Evolutionary conservation across 768 basidiomycete species (phyloP).

Genomic region (Galerina marginata): DNA sequence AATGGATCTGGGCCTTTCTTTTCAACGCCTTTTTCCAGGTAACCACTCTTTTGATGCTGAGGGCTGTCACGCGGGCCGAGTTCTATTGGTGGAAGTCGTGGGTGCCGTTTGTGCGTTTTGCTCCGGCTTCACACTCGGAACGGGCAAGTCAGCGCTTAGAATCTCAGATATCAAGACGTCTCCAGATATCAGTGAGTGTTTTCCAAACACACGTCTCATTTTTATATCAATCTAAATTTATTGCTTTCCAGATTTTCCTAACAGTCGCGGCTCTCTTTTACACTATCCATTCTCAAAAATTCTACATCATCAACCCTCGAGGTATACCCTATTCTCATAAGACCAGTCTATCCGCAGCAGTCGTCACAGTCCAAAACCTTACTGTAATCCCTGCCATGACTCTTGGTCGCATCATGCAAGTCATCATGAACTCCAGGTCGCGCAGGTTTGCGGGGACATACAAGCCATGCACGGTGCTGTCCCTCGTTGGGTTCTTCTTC

Average conservation of each 20-base stretch:
- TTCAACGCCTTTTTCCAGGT: conserved; percentile 6
- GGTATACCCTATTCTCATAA: background rate
- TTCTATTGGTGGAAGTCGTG: conserved; percentile 18
- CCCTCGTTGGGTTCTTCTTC: background rate
- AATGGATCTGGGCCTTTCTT: background rate
- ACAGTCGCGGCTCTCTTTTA: background rate
- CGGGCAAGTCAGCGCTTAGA: conserved; percentile 28
- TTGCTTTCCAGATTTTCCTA: background rate
- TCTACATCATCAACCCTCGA: background rate
- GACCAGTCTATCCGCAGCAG: background rate
- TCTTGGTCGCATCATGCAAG: background rate
- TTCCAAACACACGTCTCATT: no score
- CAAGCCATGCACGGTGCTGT: background rate
- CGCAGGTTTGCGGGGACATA: conserved; percentile 8
- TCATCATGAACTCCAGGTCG: background rate
- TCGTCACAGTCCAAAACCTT: background rate
- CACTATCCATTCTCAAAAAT: background rate
- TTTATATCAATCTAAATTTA: background rate
- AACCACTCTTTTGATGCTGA: conserved; percentile 31
- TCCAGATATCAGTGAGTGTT: conserved; percentile 5
- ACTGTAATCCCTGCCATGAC: background rate
- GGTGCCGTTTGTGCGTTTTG: conserved; percentile 26
- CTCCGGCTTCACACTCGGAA: conserved; percentile 33
- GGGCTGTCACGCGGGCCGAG: conserved; percentile 29
- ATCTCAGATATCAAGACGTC: background rate